A percentile compares a stretch with the other conserved stretches of the same genome.
phyloP scores from a whole-genome alignment of 257 asterid species.

The Asclepias syriaca region DNA sequence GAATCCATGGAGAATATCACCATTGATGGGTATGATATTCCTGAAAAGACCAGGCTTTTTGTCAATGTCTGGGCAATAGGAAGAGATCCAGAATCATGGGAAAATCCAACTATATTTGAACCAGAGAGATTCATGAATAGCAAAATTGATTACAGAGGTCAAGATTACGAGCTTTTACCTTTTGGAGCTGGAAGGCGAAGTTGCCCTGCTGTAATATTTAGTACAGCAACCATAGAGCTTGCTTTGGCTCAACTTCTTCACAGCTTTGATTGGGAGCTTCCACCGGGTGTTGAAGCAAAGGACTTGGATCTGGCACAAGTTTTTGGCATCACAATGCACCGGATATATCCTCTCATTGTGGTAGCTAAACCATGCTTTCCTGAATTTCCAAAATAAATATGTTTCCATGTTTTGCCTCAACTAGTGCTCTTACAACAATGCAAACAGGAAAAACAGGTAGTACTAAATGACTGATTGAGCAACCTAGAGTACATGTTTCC shows the following conservation, averaged over 20 bases:
- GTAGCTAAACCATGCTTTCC: constrained; percentile 34
- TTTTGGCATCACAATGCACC: constrained; percentile 64
- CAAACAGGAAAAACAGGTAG: neutral
- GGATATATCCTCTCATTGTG: constrained; percentile 33
- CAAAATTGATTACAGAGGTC: constrained; percentile 48
- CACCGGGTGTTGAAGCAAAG: constrained; percentile 27
- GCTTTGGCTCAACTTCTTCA: constrained; percentile 61
- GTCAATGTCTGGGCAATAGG: constrained; percentile 15
- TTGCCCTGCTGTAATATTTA: constrained; percentile 51
- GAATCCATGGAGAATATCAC: constrained; percentile 8
- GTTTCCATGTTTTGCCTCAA: neutral
- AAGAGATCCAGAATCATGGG: constrained; percentile 36
- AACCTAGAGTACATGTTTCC: neutral
- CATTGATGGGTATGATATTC: constrained; percentile 12
- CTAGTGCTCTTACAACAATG: neutral
- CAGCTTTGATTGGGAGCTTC: constrained; percentile 59
- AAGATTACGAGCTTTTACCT: constrained; percentile 53
- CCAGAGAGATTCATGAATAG: constrained; percentile 23
- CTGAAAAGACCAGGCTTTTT: constrained; percentile 10
- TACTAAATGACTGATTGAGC: neutral
- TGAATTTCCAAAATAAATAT: neutral
- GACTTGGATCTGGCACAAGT: constrained; percentile 53
- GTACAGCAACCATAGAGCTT: constrained; percentile 40
- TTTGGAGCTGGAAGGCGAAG: constrained; percentile 60
- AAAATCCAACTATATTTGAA: constrained; percentile 4